Evolutionary conservation across 176 grass and related monocot species (phyloP), one percentile per base, ranked within the genome.

Genomic region (Musa beccarii): DNA sequence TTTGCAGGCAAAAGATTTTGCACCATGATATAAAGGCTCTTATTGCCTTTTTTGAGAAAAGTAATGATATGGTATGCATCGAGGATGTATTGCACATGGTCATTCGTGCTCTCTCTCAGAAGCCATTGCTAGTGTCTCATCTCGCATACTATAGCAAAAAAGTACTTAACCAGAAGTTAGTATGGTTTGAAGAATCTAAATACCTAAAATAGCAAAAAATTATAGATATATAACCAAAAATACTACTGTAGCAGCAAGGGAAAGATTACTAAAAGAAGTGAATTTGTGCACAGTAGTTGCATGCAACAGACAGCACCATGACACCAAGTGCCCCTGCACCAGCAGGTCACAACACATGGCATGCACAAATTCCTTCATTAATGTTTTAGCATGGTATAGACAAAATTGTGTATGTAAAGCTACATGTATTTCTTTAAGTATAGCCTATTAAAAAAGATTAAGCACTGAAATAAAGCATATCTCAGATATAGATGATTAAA

Each of bases 51-150:
- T 85, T 98, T 9, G 94, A 98, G 85, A 93, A 81, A 87, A 98
- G 94, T 85, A 88, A 91, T 78, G 94, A 98, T 87, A 84, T 98
- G 89, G 86, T 86, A 69, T 98, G 90, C 50, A 85, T 98, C 74
- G 94, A 98, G 78, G 94, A 98, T 89, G 72, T 91, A 80, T 81
- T 98, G 66, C 77, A 98, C 76, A 98, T 93, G 90, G 84, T 98
- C 74, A 91, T 93, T 65, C 94, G 84, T 15, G 86, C 90, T 73
- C 84, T 93, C 76, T 91, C 94, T 72, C 81, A 89, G 0, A 93
- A 89, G 62, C 88, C 88, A 50, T 63, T 98, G 71, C 64, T 93
- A 63, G 74, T 80, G 73, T 91, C 88, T 72, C 34, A 43, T 43
- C 34, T 43, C 34, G 4, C 34, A 43, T 5, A 43, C 34, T 43